Evolutionary conservation across 768 basidiomycete genomes (phyloP), one percentile per base, ranked within the genome.

Genomic region (Boletellus sp.): DNA sequence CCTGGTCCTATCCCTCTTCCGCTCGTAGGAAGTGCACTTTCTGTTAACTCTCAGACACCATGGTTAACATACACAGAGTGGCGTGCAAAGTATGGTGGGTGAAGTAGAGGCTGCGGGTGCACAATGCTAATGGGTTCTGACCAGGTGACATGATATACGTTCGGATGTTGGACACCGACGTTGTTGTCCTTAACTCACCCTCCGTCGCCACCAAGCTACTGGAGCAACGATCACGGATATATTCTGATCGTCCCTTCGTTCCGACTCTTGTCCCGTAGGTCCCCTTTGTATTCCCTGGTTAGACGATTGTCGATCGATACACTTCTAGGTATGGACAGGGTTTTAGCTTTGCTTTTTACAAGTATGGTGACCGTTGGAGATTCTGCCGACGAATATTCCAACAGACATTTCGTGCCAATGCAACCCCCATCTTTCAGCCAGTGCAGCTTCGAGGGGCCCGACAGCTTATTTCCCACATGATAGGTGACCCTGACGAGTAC

Each of bases 61-160:
- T 49, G 49, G 41, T 36, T 32, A 31, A 51, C 53, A 8, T 55
- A 55, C 16, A 42, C 41, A 9, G 43, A 36, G 13, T 55, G 54
- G 50, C 41, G 41, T 6, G 35, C 12, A 20, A 45, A 12, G 9
- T 45, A 51, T 19, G 54, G 54, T 52, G 32, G 44, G 45, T 34
- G 13, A 10, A 6, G 11, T 19, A 4, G 1, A 33, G 10, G 6
- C 13, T n/a, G 2, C 8, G 12, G 15, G 15, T 4, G 13, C 6
- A 0, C 38, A 9, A 7, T 7, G 19, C 28, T 47, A 43, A 37
- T 23, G 34, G 48, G 31, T 43, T 42, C 6, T 9, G 12, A 23
- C 10, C 36, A 26, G n/a, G n/a, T n/a, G n/a, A n/a, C n/a, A n/a
- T n/a, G n/a, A n/a, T n/a, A n/a, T n/a, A n/a, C n/a, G n/a, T n/a